Evolutionary conservation across 208 protist species (phyloP).

Genomic region (Dictyostelium gargantuum): DNA sequence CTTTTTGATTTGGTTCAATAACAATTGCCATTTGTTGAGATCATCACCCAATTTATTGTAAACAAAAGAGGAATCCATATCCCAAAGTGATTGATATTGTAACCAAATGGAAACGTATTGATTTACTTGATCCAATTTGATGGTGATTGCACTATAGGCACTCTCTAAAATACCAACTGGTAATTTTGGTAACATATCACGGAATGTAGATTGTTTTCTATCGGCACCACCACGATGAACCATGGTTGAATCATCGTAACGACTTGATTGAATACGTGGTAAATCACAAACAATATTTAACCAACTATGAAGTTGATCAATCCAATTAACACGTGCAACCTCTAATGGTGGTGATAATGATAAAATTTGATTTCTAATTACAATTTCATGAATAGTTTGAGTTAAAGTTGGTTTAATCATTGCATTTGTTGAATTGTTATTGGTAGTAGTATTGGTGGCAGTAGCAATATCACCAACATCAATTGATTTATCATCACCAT

Average conservation of each 20-base stretch:
- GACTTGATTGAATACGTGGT: slow-evolving; percentile 74
- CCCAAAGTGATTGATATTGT: slow-evolving; percentile 91
- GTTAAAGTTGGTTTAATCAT: slow-evolving; percentile 18
- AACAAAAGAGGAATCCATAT: slow-evolving; percentile 84
- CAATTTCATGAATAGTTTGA: slow-evolving; percentile 80
- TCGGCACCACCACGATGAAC: not conserved
- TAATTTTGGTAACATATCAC: slow-evolving; percentile 75
- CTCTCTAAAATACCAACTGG: slow-evolving; percentile 65
- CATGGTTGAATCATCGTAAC: slow-evolving; percentile 73
- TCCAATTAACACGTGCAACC: slow-evolving; percentile 70
- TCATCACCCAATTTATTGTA: slow-evolving; percentile 82
- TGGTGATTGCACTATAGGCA: slow-evolving; percentile 80
- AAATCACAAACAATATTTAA: slow-evolving; percentile 77
- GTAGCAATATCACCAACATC: too few species aligned
- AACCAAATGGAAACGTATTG: slow-evolving; percentile 88
- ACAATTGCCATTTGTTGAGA: slow-evolving; percentile 80
- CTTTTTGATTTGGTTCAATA: slow-evolving; percentile 84
- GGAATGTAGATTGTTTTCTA: slow-evolving; percentile 59
- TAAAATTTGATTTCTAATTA: slow-evolving; percentile 85
- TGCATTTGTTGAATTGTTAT: not conserved
- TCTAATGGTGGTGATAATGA: slow-evolving; percentile 86
- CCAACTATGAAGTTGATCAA: slow-evolving; percentile 68
- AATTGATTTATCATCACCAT: not conserved
- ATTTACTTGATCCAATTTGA: slow-evolving; percentile 70
- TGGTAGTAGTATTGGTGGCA: too few species aligned